Percentiles rank a stretch among this genome's conserved stretches.
Conservation (phyloP, 768 basidiomycete genomes). For the Amanita brunnescens region DNA sequence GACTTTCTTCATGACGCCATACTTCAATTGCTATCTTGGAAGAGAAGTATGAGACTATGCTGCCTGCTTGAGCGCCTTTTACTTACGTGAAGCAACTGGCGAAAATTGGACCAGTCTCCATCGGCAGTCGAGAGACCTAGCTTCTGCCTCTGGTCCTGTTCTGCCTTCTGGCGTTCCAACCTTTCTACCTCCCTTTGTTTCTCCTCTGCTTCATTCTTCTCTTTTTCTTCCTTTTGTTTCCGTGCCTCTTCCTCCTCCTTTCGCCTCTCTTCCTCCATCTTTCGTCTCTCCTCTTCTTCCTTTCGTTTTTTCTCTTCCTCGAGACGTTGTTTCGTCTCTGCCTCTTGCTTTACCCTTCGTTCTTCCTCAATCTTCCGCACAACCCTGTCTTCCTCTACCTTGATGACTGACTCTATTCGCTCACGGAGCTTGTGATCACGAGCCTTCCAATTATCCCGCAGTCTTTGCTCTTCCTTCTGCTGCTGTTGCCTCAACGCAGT, state of each 20-base stretch:
- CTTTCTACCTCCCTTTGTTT: slow-evolving; percentile 28
- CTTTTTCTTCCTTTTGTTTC: slow-evolving; percentile 31
- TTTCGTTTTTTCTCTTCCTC: slow-evolving; percentile 39
- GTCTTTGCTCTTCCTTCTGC: slow-evolving; percentile 34
- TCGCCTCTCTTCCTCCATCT: slow-evolving; percentile 33
- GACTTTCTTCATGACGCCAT: slow-evolving; percentile 51
- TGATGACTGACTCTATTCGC: slow-evolving; percentile 55
- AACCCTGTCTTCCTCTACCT: slow-evolving; percentile 52
- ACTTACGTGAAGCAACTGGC: slow-evolving; percentile 45
- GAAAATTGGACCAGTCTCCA: slow-evolving; percentile 58
- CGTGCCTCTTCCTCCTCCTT: slow-evolving; percentile 30
- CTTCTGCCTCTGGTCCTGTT: slow-evolving; percentile 28
- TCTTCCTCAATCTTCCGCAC: slow-evolving; percentile 48
- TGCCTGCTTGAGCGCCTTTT: background rate
- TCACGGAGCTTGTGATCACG: slow-evolving; percentile 48
- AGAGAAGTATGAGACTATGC: slow-evolving; percentile 6
- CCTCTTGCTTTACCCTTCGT: slow-evolving; percentile 38
- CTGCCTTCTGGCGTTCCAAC: slow-evolving; percentile 26
- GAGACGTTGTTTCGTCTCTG: slow-evolving; percentile 35
- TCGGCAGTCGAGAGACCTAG: slow-evolving; percentile 46
- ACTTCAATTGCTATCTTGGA: slow-evolving; percentile 47
- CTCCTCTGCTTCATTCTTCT: slow-evolving; percentile 24
- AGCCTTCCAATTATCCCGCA: slow-evolving; percentile 39
- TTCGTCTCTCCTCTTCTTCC: slow-evolving; percentile 37
- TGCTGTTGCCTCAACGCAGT: slow-evolving; percentile 32